Base-by-base conservation (phyloP, 768 basidiomycete genomes). In the Asterophora parasitica region DNA sequence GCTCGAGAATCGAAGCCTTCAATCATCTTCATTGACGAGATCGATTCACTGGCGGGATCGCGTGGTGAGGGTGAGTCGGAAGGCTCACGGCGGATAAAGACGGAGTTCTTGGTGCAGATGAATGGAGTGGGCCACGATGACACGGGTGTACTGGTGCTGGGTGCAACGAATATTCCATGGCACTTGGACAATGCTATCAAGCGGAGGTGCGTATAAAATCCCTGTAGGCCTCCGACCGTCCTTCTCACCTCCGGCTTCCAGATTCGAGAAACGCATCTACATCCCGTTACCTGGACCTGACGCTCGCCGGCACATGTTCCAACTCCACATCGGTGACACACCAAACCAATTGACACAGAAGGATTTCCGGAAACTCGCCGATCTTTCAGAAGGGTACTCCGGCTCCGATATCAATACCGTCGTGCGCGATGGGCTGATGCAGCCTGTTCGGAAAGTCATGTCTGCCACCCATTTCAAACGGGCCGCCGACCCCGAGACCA, bases 101-200 rank as follows among this genome's bases (percentile, higher is more conserved):
- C 95, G 0, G 95, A 97, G 67, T 95, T 93, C 55, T 71, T 93
- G 41, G 90, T 93, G n/a, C 92, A 97, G 63, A 98, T 98, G 92
- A 92, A 98, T 53, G 96, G 96, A 33, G 95, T 98, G 1, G 96
- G 96, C 0, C 92, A 97, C 60, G 96, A 99, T 50, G 94, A 96
- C 65, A 89, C 89, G 0, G 96, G 96, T 7, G 91, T 99, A 0
- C 78, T 99, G 15, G 93, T 98, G 7, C 78, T 99, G 16, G 96
- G 94, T 26, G 96, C 96, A 7, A 99, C 96, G 4, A 99, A 99
- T 57, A 96, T 98, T 44, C 96, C 96, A 2, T 98, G 95, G 95
- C 90, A 93, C 62, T 77, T 97, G 38, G 95, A 98, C 63, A 88
- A 90, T 53, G 95, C 95, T 36, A 97, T 97, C 71, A 98, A 97